Evolutionary conservation across 108 stramenopile genomes (phyloP), one percentile per base, ranked within the genome.

Genomic region (Cyclotella distinguenda): DNA sequence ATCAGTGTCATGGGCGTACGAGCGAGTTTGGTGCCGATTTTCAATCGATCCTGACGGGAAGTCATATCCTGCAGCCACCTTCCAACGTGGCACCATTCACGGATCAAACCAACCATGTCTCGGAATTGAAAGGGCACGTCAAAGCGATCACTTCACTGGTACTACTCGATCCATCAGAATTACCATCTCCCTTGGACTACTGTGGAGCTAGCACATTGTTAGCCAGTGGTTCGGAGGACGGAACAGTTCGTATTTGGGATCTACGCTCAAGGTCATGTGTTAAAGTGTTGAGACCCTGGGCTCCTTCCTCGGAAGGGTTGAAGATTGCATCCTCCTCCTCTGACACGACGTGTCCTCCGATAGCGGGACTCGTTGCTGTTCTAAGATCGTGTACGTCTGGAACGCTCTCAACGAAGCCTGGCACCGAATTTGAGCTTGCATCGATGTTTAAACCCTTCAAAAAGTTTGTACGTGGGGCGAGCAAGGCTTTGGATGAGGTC

Each of bases 221-320:
- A 15, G 74, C 82, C 12, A 88, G 85, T 68, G 91, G 91, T 4
- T 87, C 86, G 33, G 67, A 81, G 23, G 74, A 77, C 51, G 93
- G 93, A 23, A 72, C 83, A 6, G 25, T 94, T 25, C 86, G 93
- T 16, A 73, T 89, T n/a, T 94, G 93, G 93, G 86, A 90, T 53
- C 31, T 90, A 27, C 76, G 75, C 32, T 79, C 89, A 6, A 52
- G 89, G 60, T 79, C 73, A 27, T 89, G 89, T 48, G 60, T 89
- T 18, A 73, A 70, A 53, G 74, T 85, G 0, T 31, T 93, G 36
- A 68, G 75, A 9, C 89, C 88, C 6, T 93, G 92, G 93, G 77
- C 85, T 8, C 57, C 74, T 39, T 54, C 64, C 30, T 28, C 49
- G 39, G 69, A 67, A 8, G 66, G 64, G 3, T 27, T 61, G 16